Percentiles rank a stretch among this genome's conserved stretches.
Evolutionary conservation across 2,329 filamentous ascomycete genomes (phyloP).

Genomic region (Sarocladium oryzae): DNA sequence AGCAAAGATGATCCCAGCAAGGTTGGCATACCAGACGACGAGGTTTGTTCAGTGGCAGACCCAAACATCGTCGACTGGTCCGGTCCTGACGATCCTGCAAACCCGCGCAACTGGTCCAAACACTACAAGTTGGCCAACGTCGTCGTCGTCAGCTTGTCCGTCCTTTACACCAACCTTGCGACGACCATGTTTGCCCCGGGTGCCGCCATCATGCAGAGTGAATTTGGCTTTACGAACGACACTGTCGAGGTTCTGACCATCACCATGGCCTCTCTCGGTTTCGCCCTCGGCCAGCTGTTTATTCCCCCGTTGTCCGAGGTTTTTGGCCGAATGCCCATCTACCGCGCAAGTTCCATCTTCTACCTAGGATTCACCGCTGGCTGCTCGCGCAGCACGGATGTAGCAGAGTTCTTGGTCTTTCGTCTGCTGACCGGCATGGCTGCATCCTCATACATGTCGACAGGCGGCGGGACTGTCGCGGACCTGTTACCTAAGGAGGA

Average conservation of each 20-base stretch:
- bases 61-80: slow-evolving; percentile 51
- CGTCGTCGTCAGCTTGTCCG: slow-evolving; percentile 19
- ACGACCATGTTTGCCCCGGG: not conserved
- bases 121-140: slow-evolving; percentile 29
- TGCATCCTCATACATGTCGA: slow-evolving; percentile 54
- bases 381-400: slow-evolving; percentile 44
- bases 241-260: no score
- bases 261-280: slow-evolving; percentile 24
- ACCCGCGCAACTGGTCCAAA: slow-evolving; percentile 54
- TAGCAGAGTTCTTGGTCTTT: slow-evolving; percentile 54
- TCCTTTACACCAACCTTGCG: not conserved
- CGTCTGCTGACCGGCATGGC: slow-evolving; percentile 56
- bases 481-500: slow-evolving; percentile 53
- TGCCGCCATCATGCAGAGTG: not conserved
- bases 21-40: slow-evolving; percentile 33
- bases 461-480: slow-evolving; percentile 57
- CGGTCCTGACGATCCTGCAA: slow-evolving; percentile 46
- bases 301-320: slow-evolving; percentile 57
- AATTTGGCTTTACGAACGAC: no score
- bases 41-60: slow-evolving; percentile 39
- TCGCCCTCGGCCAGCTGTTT: slow-evolving; percentile 51
- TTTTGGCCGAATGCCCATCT: slow-evolving; percentile 41
- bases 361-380: slow-evolving; percentile 42
- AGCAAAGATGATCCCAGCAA: not conserved
- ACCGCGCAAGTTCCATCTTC: slow-evolving; percentile 34